Evolutionary conservation across 1,284 basidiomycete genomes (phyloP), one percentile per base, ranked within the genome.

Genomic region (Gymnopus androsaceus): DNA sequence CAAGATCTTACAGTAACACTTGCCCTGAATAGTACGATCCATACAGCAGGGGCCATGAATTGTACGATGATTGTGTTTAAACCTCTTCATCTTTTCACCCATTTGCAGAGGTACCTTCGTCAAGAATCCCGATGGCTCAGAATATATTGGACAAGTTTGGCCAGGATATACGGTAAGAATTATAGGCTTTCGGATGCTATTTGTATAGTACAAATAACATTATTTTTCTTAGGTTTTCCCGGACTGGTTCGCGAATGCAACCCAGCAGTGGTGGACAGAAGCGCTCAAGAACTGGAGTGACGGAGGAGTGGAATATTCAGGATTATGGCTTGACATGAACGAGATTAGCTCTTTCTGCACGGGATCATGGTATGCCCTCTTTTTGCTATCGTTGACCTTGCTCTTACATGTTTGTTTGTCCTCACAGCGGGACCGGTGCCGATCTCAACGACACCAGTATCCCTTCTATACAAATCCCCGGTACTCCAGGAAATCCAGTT

Each of bases 241-340:
- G 8, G 48, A 50, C 34, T 50, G 48, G 48, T 50, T 89, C 63
- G 75, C 77, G 34, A 71, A 79, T 15, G 81, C 82, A 50, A 79
- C 83, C 0, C 76, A 80, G 59, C 56, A 69, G 17, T 85, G 79
- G 74, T 87, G 84, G 84, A 79, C 77, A 1, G 78, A 84, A 25
- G 80, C 79, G 3, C 69, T 88, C 57, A 63, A 54, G 38, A 88
- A 89, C 65, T 88, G 85, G 84, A 79, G 74, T 14, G 62, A 72
- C n/a, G 64, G 72, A 2, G 84, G 84, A 2, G 76, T 89, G 21
- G 75, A 80, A 38, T 86, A 83, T 63, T 82, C 82, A 34, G 87
- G 87, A 3, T 81, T 90, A 51, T 91, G 88, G 89, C 74, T 90
- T 0, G 89, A 91, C 67, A 88, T 90, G 85, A 88, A 88, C 52